A percentile compares a stretch with the other conserved stretches of the same genome.
phyloP scores from a whole-genome alignment of 345 rosid species.

The Streptanthus diversifolius region DNA sequence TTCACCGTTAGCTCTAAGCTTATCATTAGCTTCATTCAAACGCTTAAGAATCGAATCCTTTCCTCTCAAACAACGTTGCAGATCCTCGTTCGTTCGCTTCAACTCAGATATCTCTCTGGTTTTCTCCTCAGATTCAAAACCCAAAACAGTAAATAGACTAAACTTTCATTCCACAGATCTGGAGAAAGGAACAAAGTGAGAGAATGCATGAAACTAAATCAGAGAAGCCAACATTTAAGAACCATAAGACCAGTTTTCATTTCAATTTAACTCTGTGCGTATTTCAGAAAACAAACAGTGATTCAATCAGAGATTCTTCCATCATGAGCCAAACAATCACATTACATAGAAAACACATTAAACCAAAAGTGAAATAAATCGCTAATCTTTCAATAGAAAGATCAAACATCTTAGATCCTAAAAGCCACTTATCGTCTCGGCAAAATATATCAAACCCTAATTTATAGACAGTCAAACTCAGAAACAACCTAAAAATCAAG shows the following conservation, averaged over 20 bases:
- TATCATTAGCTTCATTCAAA: slow-evolving; percentile 56
- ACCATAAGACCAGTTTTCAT: neutral
- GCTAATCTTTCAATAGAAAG: neutral
- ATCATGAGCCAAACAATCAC: neutral
- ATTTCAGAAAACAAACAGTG: neutral
- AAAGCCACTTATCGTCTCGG: too few species aligned
- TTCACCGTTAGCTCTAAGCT: slow-evolving; percentile 54
- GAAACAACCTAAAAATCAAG: neutral
- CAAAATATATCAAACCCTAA: slow-evolving; percentile 26
- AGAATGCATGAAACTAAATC: neutral
- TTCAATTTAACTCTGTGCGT: neutral
- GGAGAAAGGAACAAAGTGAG: neutral
- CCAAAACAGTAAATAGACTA: too few species aligned
- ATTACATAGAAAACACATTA: neutral
- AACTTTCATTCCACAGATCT: neutral
- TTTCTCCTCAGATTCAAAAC: slow-evolving; percentile 45
- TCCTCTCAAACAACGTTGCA: slow-evolving; percentile 45
- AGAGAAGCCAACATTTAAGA: neutral
- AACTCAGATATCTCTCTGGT: slow-evolving; percentile 36
- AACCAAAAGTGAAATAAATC: neutral
- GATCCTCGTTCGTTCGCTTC: slow-evolving; percentile 44
- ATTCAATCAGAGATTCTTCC: neutral
- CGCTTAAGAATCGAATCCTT: slow-evolving; percentile 48
- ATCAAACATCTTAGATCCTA: too few species aligned
- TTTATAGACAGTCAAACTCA: neutral